Base-by-base conservation (phyloP, 306 rosid species). In the Lablab purpureus region DNA sequence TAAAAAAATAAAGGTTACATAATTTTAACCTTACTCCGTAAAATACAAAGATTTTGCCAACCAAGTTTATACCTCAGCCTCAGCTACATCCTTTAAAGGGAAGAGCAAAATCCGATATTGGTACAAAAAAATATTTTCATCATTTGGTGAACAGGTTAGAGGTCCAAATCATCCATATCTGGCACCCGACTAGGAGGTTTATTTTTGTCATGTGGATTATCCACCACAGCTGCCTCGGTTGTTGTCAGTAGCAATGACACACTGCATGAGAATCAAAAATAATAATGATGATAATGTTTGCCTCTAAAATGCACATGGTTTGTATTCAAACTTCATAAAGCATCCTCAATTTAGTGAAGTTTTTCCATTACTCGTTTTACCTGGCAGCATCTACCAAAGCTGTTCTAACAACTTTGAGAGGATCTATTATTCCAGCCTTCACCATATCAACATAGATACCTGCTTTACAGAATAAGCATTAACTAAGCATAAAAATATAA, bases 371-470 rank as follows among this genome's bases (percentile, higher is more conserved):
- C 19, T 14, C 15, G 12, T 55, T 79, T 91, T 81, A 95, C 99
- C 99, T 95, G 78, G 99, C 94, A 72, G 99, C 98, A 58, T 92
- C 98, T 28, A 82, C 87, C 80, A 95, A 85, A 37, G 99, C 97
- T 17, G 99, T 92, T 87, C 97, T 90, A 64, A 95, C 84, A 43
- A 95, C 98, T 85, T 95, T 95, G 47, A 95, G 86, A 76, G 99
- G 99, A 80, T 95, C 99, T 60, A 95, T 83, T 51, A 95, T 92
- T 81, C 97, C 97, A 28, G 95, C 90, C 77, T 91, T 84, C 49
- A 95, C 96, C 99, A 92, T 91, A 85, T 92, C 91, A 71, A 91
- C 99, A 59, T 92, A 95, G 68, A 65, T 85, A 65, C 99, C 99
- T 95, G 88, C 66, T 80, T 79, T 18, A 70, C 78, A 86, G 21